These are phyloP conservation scores for Viola odorata DNA, from an alignment of 345 rosid genomes.

Conservation along the genomic window DNA sequence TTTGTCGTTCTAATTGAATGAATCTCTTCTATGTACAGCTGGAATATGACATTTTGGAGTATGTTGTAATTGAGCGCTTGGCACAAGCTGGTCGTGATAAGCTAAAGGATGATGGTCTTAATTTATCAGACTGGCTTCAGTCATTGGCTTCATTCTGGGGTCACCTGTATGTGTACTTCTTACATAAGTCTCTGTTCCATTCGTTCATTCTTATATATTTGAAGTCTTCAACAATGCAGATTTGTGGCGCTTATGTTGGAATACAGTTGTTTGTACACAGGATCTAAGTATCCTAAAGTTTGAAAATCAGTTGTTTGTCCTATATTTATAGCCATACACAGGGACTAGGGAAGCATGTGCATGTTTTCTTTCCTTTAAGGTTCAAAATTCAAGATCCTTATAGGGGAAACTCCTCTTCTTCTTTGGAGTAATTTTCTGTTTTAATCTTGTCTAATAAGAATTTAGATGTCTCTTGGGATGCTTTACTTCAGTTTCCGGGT, in stretches of 20 bases:
- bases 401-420: background rate
- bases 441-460: conserved; percentile 6
- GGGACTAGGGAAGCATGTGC: background rate
- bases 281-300: too few relatives aligned
- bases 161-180: conserved; percentile 77
- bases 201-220: background rate
- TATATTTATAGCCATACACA: too few relatives aligned
- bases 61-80: conserved; percentile 95
- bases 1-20: too few relatives aligned
- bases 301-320: too few relatives aligned
- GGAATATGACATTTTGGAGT: conserved; percentile 95
- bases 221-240: background rate
- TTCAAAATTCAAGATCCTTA: background rate
- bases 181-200: conserved; percentile 3
- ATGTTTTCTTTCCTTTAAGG: background rate
- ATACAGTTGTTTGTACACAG: too few relatives aligned
- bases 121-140: conserved; percentile 98
- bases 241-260: too few relatives aligned
- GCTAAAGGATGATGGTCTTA: conserved; percentile 96
- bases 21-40: conserved; percentile 47
- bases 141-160: conserved; percentile 99
- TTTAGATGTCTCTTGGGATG: conserved; percentile 32
- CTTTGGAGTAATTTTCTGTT: conserved; percentile 4
- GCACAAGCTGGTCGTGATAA: conserved; percentile 94
- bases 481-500: conserved; percentile 37